phyloP scores from a whole-genome alignment of 176 grass and related monocot genomes.

The Zea mays region DNA sequence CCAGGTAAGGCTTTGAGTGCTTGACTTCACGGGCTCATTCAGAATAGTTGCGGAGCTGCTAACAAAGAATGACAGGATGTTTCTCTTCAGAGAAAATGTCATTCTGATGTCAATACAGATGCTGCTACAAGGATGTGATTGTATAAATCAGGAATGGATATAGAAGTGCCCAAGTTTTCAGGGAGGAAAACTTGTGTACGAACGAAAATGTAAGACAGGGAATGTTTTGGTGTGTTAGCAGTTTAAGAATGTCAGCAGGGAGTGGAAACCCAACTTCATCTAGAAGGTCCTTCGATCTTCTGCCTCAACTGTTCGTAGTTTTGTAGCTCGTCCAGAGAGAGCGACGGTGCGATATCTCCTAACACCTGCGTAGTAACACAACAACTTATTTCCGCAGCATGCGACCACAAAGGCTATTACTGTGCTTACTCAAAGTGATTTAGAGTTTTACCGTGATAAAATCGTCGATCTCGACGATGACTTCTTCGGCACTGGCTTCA shows the following conservation, averaged over 20 bases:
- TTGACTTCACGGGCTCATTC: too few relatives aligned
- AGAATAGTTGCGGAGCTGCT: too few relatives aligned
- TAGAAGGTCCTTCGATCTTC: conserved; percentile 74
- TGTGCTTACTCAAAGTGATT: conserved; percentile 10
- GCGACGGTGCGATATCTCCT: conserved; percentile 67
- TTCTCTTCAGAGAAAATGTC: too few relatives aligned
- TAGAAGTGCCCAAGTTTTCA: too few relatives aligned
- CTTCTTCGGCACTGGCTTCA: conserved; percentile 52
- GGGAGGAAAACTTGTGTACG: too few relatives aligned
- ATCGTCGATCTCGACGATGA: conserved; percentile 72
- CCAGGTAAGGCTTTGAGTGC: too few relatives aligned
- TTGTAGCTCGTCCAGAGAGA: conserved; percentile 59
- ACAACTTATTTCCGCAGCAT: neutral
- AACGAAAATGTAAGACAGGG: too few relatives aligned
- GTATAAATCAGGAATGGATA: too few relatives aligned
- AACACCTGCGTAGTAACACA: conserved; percentile 50
- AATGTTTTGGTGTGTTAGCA: neutral
- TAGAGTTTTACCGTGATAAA: conserved; percentile 65
- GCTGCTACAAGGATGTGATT: too few relatives aligned
- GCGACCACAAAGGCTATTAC: neutral
- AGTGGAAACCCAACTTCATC: conserved; percentile 31
- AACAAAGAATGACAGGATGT: too few relatives aligned
- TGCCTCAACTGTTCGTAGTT: conserved; percentile 67
- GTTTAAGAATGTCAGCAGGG: neutral
- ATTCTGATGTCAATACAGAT: too few relatives aligned